Base-by-base conservation (phyloP, 2,329 filamentous ascomycete genomes). In the Chaetomium globosum region DNA sequence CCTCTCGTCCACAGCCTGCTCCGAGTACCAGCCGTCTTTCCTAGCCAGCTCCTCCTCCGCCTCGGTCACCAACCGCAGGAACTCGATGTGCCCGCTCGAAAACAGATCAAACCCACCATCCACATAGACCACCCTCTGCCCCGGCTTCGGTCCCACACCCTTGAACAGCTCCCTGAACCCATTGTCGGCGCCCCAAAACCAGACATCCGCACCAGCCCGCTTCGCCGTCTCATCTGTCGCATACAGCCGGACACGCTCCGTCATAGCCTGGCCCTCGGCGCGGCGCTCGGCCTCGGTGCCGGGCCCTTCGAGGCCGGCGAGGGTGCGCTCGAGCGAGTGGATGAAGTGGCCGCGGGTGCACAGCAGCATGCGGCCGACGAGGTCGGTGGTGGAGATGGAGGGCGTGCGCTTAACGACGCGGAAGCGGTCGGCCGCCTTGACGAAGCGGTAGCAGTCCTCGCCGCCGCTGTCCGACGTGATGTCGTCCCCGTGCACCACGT, bases 71-170 rank as follows among this genome's bases (percentile, higher is more conserved):
- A 86, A 84, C 55, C 89, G 87, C 62, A 99, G 83, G 72, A 99
- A 99, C 75, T 96, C 93, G 72, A 99, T 98, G 76, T 99, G 95
- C 0, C 95, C 95, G 57, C 92, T 96, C 0, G 92, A 97, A 79
- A 99, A 99, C 26, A 99, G 84, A 75, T 99, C 95, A 77, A 96
- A 99, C 0, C 94, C 95, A 56, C 95, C 95, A 71, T 99, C 95
- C 8, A 98, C 94, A 75, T 99, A 99, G 53, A 97, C 88, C 36
- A 99, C 84, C 10, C 90, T 84, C 79, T 98, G 95, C 0, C 91
- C 94, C 0, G 87, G 87, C 72, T 83, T 85, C 0, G 91, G 89
- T 0, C 83, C 83, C n/a, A 84, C 84, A 3, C 93, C 95, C 31
- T 84, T 78, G 1, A 96, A 88, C 19, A 97, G 78, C 61, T 84